phyloP scores from a whole-genome alignment of 176 grass and related monocot genomes.

The Ananas comosus region DNA sequence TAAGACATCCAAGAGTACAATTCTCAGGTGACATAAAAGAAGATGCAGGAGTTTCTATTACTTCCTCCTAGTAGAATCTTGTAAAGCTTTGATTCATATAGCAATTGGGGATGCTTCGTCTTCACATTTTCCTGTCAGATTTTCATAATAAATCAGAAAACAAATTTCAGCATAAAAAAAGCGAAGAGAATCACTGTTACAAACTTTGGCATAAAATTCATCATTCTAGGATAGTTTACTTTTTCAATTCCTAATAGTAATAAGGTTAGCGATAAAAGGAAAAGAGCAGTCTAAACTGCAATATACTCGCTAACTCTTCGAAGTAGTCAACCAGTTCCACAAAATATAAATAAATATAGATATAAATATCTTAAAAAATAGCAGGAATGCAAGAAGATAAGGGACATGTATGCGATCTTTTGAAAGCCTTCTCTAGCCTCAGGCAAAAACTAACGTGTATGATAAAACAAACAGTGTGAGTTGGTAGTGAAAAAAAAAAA shows the following conservation, averaged over 20 bases:
- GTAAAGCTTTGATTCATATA: conserved; percentile 98
- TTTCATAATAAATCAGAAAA: too few species aligned
- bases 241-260: too few species aligned
- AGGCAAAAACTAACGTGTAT: too few species aligned
- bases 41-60: conserved; percentile 26
- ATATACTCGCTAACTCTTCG: neutral
- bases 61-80: conserved; percentile 93
- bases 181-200: too few species aligned
- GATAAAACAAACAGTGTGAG: too few species aligned
- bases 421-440: too few species aligned
- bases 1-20: neutral
- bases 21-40: conserved; percentile 17
- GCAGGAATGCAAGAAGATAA: neutral
- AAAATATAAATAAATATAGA: neutral
- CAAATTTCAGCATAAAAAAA: too few species aligned
- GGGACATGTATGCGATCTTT: neutral
- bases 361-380: too few species aligned
- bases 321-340: neutral
- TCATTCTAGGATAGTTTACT: too few species aligned
- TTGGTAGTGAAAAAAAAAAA: too few species aligned
- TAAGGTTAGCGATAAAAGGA: too few species aligned
- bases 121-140: conserved; percentile 77
- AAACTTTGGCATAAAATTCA: too few species aligned
- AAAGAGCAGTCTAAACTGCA: neutral
- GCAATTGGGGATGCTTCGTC: conserved; percentile 95